Evolutionary conservation across 2,329 filamentous ascomycete species (phyloP).

Genomic region (Aspergillus carbonarius): DNA sequence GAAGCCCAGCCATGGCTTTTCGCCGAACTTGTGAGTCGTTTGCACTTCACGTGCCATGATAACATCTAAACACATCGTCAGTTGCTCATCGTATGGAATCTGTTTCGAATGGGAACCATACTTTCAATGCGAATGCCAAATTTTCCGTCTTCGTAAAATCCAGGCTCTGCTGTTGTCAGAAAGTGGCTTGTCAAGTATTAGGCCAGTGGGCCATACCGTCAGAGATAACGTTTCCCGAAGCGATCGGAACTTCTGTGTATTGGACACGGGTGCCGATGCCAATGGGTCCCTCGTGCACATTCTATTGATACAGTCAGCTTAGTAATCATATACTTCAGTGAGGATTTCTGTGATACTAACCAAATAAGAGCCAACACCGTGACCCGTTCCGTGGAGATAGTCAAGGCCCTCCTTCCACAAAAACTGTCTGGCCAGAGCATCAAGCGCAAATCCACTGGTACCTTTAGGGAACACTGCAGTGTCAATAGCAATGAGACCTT

Average conservation of each 20-base stretch:
- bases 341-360: constrained; percentile 25
- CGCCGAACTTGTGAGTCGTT: constrained; percentile 83
- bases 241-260: constrained; percentile 84
- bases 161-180: constrained; percentile 62
- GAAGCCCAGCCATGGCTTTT: constrained; percentile 91
- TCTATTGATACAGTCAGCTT: constrained; percentile 44
- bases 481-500: constrained; percentile 89
- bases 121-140: constrained; percentile 96
- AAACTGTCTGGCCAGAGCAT: constrained; percentile 83
- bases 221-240: constrained; percentile 91
- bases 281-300: constrained; percentile 96
- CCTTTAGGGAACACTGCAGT: constrained; percentile 88
- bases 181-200: background rate
- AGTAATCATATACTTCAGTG: background rate
- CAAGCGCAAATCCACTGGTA: constrained; percentile 88
- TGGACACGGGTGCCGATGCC: constrained; percentile 91
- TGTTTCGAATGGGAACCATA: constrained; percentile 27
- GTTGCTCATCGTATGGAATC: background rate
- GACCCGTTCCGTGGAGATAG: constrained; percentile 93
- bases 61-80: constrained; percentile 56
- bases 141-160: constrained; percentile 92
- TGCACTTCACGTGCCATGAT: constrained; percentile 86
- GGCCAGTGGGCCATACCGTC: constrained; percentile 52
- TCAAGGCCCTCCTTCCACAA: constrained; percentile 92
- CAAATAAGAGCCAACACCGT: constrained; percentile 90